Conservation (phyloP, 1,284 basidiomycete genomes). For the Naganishia liquefaciens region DNA sequence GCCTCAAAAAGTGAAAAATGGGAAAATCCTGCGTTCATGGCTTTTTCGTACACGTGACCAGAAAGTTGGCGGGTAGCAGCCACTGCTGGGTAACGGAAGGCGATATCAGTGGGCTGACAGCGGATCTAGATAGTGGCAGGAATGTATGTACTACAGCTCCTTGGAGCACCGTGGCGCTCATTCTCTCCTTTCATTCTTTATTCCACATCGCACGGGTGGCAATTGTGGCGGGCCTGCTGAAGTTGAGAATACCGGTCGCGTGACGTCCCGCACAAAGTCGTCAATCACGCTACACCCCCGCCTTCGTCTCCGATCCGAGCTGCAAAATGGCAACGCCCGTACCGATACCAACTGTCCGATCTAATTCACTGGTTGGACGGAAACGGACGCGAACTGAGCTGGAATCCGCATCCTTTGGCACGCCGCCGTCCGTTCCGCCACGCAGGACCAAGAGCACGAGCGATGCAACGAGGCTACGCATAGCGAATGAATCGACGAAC, state of each 20-base stretch:
- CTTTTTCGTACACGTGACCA: background rate
- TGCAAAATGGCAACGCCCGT: conserved; percentile 9
- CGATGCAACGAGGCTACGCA: conserved; percentile 37
- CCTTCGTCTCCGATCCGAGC: background rate
- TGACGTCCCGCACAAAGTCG: background rate
- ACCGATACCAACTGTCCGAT: conserved; percentile 37
- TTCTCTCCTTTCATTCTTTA: too few relatives aligned
- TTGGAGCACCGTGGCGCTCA: background rate
- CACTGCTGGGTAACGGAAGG: too few relatives aligned
- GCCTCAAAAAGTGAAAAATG: too few relatives aligned
- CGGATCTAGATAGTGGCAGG: background rate
- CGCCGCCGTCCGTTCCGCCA: conserved; percentile 35
- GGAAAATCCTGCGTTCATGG: too few relatives aligned
- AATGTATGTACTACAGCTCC: background rate
- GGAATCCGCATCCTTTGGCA: conserved; percentile 36
- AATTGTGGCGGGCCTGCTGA: too few relatives aligned
- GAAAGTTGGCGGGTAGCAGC: background rate
- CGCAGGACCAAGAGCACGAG: conserved; percentile 50
- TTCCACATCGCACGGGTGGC: background rate
- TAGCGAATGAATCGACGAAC: conserved; percentile 8
- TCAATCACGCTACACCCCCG: background rate
- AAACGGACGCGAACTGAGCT: conserved; percentile 46
- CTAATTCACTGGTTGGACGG: conserved; percentile 45
- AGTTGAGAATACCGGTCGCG: background rate
- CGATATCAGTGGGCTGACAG: background rate